Conservation (phyloP, 2,329 filamentous ascomycete genomes). For the Aureobasidium musti region DNA sequence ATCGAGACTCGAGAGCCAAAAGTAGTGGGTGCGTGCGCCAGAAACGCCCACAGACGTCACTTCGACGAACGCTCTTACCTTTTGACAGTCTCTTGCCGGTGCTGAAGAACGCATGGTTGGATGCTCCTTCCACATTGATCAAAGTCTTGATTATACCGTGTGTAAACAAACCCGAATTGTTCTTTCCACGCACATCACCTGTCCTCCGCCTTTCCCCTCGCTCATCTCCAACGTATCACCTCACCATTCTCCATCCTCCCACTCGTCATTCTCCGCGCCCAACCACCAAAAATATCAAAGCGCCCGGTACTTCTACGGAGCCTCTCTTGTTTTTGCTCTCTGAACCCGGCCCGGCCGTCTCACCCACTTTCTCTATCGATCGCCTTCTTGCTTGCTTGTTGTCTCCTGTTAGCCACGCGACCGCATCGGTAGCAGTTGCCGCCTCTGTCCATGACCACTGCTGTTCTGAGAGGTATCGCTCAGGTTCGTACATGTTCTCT, state of each 20-base stretch:
- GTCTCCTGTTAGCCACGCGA: neutral
- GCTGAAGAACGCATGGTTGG: neutral
- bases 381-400: neutral
- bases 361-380: slow-evolving; percentile 6
- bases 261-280: slow-evolving; percentile 26
- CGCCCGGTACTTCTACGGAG: slow-evolving; percentile 28
- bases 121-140: neutral
- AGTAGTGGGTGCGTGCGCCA: neutral
- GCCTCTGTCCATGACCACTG: slow-evolving; percentile 1
- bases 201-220: slow-evolving; percentile 22
- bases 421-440: neutral
- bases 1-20: slow-evolving; percentile 11
- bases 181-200: slow-evolving; percentile 15
- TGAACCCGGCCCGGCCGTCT: neutral
- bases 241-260: slow-evolving; percentile 20
- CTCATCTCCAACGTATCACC: slow-evolving; percentile 20
- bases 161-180: neutral
- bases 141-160: neutral
- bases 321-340: slow-evolving; percentile 12
- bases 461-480: neutral
- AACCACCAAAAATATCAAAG: slow-evolving; percentile 11
- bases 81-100: neutral
- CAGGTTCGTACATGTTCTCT: neutral
- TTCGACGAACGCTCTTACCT: slow-evolving; percentile 6
- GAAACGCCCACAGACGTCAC: slow-evolving; percentile 7